Percentiles rank a stretch among this genome's conserved stretches.
Evolutionary conservation across 2,329 filamentous ascomycete genomes (phyloP).

Genomic region (Myriangium duriaei): DNA sequence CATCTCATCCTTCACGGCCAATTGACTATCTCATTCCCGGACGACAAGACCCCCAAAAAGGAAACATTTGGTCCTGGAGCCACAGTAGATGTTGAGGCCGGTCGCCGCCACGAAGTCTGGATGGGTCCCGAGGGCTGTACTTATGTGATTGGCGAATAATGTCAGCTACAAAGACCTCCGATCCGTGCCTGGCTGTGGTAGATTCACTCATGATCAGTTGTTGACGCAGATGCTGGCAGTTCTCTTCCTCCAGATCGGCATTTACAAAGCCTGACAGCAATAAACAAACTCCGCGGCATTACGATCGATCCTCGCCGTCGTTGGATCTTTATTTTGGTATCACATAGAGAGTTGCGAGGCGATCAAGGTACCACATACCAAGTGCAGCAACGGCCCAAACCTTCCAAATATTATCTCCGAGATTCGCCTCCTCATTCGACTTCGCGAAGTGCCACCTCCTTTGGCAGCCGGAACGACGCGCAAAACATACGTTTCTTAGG

Average conservation of each 20-base stretch:
- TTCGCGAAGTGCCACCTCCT: constrained; percentile 63
- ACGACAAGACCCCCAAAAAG: constrained; percentile 43
- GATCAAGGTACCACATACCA: no score
- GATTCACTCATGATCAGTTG: no score
- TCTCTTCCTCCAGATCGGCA: no score
- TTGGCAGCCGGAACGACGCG: constrained; percentile 76
- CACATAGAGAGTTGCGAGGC: no score
- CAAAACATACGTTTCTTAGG: constrained; percentile 97
- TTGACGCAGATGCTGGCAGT: no score
- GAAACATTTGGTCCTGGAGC: constrained; percentile 48
- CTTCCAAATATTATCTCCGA: no score
- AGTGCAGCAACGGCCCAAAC: no score
- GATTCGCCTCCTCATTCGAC: no score
- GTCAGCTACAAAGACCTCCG: background rate
- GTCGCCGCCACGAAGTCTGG: constrained; percentile 56
- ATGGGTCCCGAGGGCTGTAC: constrained; percentile 54
- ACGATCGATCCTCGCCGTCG: no score
- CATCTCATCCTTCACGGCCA: constrained; percentile 55
- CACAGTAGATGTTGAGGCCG: constrained; percentile 53
- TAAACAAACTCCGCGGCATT: no score
- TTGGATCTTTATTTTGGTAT: no score
- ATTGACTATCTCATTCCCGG: constrained; percentile 54
- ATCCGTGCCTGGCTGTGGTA: background rate
- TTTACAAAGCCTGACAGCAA: no score
- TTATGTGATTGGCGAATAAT: constrained; percentile 49